A percentile compares a stretch with the other conserved stretches of the same genome.
These are phyloP conservation scores for Hanseniaspora sp. DNA, from an alignment of 1,139 yeast genomes.

Conservation along the genomic window DNA sequence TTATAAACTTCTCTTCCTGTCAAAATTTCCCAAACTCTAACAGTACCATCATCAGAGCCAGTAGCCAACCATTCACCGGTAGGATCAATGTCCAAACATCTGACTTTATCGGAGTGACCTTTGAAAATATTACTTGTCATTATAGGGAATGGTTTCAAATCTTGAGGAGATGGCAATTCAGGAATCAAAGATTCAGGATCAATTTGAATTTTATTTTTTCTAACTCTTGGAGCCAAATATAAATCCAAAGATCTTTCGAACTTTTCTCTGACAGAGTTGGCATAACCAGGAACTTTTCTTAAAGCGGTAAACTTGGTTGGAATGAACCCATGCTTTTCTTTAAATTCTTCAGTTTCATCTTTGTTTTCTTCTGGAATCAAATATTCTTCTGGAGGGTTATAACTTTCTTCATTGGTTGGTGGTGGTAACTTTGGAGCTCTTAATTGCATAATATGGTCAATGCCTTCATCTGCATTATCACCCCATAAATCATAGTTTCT, in stretches of 20 bases:
- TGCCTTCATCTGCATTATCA: slow-evolving; percentile 44
- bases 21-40: slow-evolving; percentile 90
- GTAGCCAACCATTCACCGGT: slow-evolving; percentile 92
- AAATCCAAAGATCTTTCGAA: slow-evolving; percentile 90
- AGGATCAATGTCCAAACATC: slow-evolving; percentile 77
- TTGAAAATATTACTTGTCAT: slow-evolving; percentile 70
- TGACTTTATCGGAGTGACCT: slow-evolving; percentile 76
- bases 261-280: slow-evolving; percentile 72
- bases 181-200: slow-evolving; percentile 96
- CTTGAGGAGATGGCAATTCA: slow-evolving; percentile 92
- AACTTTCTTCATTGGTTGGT: slow-evolving; percentile 92
- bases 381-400: slow-evolving; percentile 96
- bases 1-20: slow-evolving; percentile 89
- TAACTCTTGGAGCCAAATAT: slow-evolving; percentile 91
- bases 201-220: slow-evolving; percentile 79
- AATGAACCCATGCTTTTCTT: slow-evolving; percentile 57
- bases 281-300: slow-evolving; percentile 90
- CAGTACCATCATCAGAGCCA: slow-evolving; percentile 93
- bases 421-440: slow-evolving; percentile 94
- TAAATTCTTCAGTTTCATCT: slow-evolving; percentile 55
- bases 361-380: slow-evolving; percentile 68
- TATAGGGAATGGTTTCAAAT: slow-evolving; percentile 95
- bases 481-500: slow-evolving; percentile 77
- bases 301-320: slow-evolving; percentile 76
- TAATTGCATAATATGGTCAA: slow-evolving; percentile 74